Evolutionary conservation across 2,329 filamentous ascomycete species (phyloP), one percentile per base, ranked within the genome.

Genomic region (Huntiella abstrusa): DNA sequence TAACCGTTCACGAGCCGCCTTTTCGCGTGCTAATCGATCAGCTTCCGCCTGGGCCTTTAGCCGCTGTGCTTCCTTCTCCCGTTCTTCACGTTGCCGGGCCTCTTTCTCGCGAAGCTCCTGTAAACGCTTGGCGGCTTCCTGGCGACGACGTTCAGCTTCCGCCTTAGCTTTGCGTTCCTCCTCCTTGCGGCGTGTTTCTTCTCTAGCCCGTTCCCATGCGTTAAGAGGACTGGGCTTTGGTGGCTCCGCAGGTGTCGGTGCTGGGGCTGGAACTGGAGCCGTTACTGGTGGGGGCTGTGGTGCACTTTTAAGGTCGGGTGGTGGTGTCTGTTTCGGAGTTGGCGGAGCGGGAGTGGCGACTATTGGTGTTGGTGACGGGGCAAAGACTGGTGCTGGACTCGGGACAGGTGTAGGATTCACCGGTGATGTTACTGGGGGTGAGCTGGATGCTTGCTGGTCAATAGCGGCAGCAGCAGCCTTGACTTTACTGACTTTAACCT

Each of bases 151-250:
- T 51, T 72, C 68, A 51, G 80, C 76, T 3, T 72, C 74, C 52
- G 77, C 73, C 51, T 66, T 70, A 2, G 64, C 64, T 54, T 69
- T 77, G 8, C 75, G 73, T 52, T 80, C 75, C 52, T 78, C 76
- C 53, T 80, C 77, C 47, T 70, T 69, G 49, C 66, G 70, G 38
- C 71, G 65, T 15, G 71, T 79, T 53, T 82, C 77, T 55, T 83
- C 78, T 46, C 77, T 66, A 3, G 77, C 78, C 57, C 74, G 80
- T 53, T 82, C 77, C 78, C 78, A 82, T 0, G 72, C 65, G 28
- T 49, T 49, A 16, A 49, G 15, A 10, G 47, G 47, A 38, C 43
- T 49, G 12, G 43, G 34, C 4, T 34, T 40, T 17, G 13, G 13
- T 17, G 37, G 19, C 17, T 28, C 15, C 13, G 33, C 16, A 22